Percentiles rank a stretch among this genome's conserved stretches.
These are phyloP conservation scores for Primulina eburnea DNA, from an alignment of 257 asterid species.

Conservation along the genomic window DNA sequence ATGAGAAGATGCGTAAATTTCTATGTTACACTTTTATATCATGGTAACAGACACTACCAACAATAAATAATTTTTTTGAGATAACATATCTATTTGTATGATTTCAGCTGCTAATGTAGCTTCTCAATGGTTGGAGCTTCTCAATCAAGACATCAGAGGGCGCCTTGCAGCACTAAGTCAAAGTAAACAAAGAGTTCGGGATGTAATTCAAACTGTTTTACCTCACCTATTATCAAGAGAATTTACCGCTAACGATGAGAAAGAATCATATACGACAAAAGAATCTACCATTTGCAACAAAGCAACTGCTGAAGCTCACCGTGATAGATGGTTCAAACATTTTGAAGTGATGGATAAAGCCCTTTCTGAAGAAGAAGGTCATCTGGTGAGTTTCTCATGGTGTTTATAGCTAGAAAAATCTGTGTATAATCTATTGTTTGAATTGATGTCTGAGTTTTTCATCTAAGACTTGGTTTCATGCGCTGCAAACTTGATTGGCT, in stretches of 20 bases:
- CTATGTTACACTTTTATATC: conserved; percentile 1
- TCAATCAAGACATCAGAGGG: conserved; percentile 77
- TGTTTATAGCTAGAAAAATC: background rate
- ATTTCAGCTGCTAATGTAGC: conserved; percentile 87
- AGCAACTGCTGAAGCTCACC: conserved; percentile 52
- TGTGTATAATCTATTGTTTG: background rate
- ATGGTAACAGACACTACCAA: background rate
- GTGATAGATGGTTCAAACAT: conserved; percentile 59
- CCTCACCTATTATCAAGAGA: conserved; percentile 69
- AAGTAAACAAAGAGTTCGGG: conserved; percentile 75
- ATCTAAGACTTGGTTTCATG: background rate
- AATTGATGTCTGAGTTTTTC: background rate
- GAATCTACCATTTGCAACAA: conserved; percentile 26
- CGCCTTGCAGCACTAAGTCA: conserved; percentile 87
- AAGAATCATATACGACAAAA: conserved; percentile 22
- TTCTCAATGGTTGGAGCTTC: conserved; percentile 95
- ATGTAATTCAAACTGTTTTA: conserved; percentile 63
- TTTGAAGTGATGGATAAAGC: conserved; percentile 74
- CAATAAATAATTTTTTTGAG: background rate
- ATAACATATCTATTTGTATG: conserved; percentile 24
- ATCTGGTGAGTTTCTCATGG: conserved; percentile 50
- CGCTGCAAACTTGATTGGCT: background rate
- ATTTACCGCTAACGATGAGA: conserved; percentile 50
- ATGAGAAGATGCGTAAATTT: background rate
- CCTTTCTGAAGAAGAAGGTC: conserved; percentile 76